Conservation (phyloP, 2,329 filamentous ascomycete genomes). For the Coccinonectria pachysandricola region DNA sequence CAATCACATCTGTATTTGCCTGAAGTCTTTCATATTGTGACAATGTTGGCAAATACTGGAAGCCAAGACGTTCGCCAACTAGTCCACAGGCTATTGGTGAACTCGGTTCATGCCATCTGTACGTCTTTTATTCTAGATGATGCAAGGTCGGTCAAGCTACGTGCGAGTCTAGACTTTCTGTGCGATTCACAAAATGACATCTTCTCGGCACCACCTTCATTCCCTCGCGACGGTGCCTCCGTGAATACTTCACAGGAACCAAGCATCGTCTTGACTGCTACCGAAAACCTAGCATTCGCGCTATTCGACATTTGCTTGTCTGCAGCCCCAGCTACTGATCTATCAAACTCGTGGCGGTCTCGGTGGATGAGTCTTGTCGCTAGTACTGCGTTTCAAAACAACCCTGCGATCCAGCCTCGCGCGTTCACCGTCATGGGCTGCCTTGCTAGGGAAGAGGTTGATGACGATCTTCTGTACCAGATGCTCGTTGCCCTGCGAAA, state of each 20-base stretch:
- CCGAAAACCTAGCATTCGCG: slow-evolving; percentile 50
- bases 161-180: slow-evolving; percentile 45
- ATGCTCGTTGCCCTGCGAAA: slow-evolving; percentile 57
- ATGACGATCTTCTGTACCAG: slow-evolving; percentile 61
- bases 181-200: slow-evolving; percentile 50
- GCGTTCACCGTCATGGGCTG: slow-evolving; percentile 65
- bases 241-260: slow-evolving; percentile 44
- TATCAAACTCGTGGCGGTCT: slow-evolving; percentile 59
- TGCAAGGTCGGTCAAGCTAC: slow-evolving; percentile 42
- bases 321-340: slow-evolving; percentile 53
- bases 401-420: slow-evolving; percentile 58
- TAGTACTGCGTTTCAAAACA: slow-evolving; percentile 63
- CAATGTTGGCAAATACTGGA: slow-evolving; percentile 60
- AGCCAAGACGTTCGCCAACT: slow-evolving; percentile 43
- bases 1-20: slow-evolving; percentile 59
- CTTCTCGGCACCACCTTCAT: slow-evolving; percentile 37
- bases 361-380: slow-evolving; percentile 66
- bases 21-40: slow-evolving; percentile 60
- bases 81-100: slow-evolving; percentile 54
- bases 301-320: slow-evolving; percentile 54
- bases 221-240: slow-evolving; percentile 42
- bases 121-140: slow-evolving; percentile 56
- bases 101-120: slow-evolving; percentile 57
- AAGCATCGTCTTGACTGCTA: slow-evolving; percentile 40
- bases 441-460: slow-evolving; percentile 59